Percentiles rank a stretch among this genome's conserved stretches.
phyloP scores from a whole-genome alignment of 2,329 filamentous ascomycete genomes.

The Fusarium temperatum region DNA sequence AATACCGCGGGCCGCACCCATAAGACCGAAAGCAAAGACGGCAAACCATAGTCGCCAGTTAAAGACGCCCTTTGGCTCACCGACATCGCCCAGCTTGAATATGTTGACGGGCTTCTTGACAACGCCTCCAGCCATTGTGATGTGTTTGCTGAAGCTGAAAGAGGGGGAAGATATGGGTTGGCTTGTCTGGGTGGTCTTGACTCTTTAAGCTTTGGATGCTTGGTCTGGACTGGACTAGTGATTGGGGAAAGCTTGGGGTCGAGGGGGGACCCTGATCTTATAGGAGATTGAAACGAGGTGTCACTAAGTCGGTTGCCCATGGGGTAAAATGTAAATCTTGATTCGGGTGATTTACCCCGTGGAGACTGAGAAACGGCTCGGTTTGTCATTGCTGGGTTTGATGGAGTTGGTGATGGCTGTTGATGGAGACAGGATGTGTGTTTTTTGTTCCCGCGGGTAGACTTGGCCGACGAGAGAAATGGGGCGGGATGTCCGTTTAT shows the following conservation, averaged over 20 bases:
- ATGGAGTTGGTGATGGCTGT: not conserved
- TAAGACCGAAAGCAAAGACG: constrained; percentile 14
- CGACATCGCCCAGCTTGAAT: constrained; percentile 14
- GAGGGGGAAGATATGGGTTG: not conserved
- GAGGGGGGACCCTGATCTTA: constrained; percentile 9
- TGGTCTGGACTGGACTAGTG: not conserved
- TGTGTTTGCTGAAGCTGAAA: not conserved
- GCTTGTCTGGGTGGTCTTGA: not conserved
- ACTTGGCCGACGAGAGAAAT: not conserved
- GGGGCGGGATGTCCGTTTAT: not conserved
- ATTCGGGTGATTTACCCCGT: constrained; percentile 5
- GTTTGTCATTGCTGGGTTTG: not conserved
- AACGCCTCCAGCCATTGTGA: constrained; percentile 10
- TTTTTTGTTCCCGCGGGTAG: not conserved
- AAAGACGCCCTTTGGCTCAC: constrained; percentile 11
- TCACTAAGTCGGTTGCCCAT: constrained; percentile 4
- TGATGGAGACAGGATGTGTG: not conserved
- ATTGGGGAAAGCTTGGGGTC: constrained; percentile 8
- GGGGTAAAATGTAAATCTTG: constrained; percentile 2
- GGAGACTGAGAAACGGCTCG: constrained; percentile 3
- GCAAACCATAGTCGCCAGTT: constrained; percentile 24
- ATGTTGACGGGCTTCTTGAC: constrained; percentile 22
- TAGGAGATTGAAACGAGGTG: not conserved
- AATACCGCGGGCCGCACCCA: constrained; percentile 12
- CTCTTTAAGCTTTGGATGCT: not conserved